phyloP scores from a whole-genome alignment of 2,329 filamentous ascomycete species.

The Aspergillus niger region DNA sequence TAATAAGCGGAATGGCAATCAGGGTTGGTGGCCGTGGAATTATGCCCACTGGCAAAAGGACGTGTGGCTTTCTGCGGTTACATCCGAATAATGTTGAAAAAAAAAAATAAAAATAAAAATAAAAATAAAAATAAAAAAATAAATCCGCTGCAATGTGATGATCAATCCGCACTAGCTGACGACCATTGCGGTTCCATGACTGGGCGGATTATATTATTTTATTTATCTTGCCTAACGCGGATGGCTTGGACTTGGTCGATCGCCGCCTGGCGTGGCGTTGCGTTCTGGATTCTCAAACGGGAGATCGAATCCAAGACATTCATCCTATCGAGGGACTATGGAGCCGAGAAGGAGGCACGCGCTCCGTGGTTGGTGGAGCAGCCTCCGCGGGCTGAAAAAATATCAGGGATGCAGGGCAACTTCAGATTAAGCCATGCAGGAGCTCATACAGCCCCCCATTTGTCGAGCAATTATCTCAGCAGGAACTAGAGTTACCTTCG shows the following conservation, averaged over 20 bases:
- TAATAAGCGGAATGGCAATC: not conserved
- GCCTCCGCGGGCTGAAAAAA: not conserved
- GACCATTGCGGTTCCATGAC: not conserved
- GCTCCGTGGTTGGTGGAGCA: not conserved
- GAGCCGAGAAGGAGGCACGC: not conserved
- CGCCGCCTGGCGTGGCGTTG: conserved; percentile 7
- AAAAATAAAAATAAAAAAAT: too few relatives aligned
- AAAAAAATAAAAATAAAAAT: not conserved
- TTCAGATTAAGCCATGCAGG: conserved; percentile 2
- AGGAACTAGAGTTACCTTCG: not conserved
- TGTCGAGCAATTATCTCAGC: not conserved
- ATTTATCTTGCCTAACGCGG: not conserved
- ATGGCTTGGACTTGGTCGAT: conserved; percentile 5
- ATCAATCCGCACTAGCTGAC: not conserved
- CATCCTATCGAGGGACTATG: not conserved
- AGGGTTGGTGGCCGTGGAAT: not conserved
- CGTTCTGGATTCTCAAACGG: conserved; percentile 1
- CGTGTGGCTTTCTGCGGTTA: not conserved
- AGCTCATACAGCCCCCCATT: not conserved
- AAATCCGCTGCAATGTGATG: not conserved
- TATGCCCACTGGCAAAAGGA: not conserved
- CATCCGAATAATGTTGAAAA: not conserved
- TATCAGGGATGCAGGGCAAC: conserved; percentile 3
- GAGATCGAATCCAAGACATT: conserved; percentile 4
- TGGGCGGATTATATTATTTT: not conserved